Evolutionary conservation across 2,329 filamentous ascomycete species (phyloP), one percentile per base, ranked within the genome.

Genomic region (Claviceps spartinae): DNA sequence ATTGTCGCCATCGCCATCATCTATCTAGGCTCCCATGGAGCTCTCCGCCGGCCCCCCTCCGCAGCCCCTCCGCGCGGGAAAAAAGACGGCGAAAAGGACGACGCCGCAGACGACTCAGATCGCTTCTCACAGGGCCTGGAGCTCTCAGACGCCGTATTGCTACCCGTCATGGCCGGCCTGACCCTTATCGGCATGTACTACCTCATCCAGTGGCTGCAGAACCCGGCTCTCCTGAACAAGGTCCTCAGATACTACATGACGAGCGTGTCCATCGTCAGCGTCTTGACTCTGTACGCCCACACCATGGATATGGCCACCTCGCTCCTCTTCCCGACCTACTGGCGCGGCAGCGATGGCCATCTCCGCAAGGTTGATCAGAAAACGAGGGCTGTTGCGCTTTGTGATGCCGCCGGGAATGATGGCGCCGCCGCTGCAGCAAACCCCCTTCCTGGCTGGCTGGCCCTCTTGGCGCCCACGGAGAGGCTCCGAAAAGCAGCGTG

Each of bases 201-300:
- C 60, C 73, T 95, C 54, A 88, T 97, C 63, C 88, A 94, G 65
- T 93, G 85, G 78, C 78, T 96, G 52, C 75, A 91, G 57, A 87
- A 95, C 61, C 83, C 89, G 1, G 75, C 82, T 11, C 72, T 94
- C 22, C 69, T 97, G 61, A 96, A 91, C 71, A 86, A 84, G 67
- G 78, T 94, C 41, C 71, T 97, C 22, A 83, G 86, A 41, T 81
- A 78, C 62, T 96, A 97, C 71, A 90, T 95, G 68, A 86, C 86
- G 3, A 67, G 80, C 53, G 81, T 91, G 63, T 88, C 87, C 0
- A 68, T 94, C n/a, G 83, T 86, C 55, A 88, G 87, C 55, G 75
- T 93, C 16, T 75, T 82, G 8, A 82, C 81, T 44, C 75, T 95
- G 24, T 69, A 89, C 47, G 83, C 82, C n/a, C 89, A 96, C 62